Conservation (phyloP, 2,329 filamentous ascomycete genomes). For the Xylaria multiplex region DNA sequence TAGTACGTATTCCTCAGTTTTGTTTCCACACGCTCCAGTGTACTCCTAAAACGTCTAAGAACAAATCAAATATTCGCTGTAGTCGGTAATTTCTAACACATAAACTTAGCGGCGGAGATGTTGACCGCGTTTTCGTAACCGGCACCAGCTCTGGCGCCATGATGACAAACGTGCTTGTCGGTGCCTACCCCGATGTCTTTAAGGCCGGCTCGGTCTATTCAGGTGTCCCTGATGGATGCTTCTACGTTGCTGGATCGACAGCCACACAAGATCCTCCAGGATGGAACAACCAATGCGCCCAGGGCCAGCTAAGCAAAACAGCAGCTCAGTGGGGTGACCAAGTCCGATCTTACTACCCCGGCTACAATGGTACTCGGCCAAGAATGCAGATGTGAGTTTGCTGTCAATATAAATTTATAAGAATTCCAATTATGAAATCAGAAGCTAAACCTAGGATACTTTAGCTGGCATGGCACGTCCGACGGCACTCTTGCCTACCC, state of each 20-base stretch:
- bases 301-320: conserved; percentile 58
- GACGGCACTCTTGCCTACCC: conserved; percentile 53
- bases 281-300: conserved; percentile 66
- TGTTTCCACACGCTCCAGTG: neutral
- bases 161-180: conserved; percentile 54
- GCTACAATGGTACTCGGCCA: conserved; percentile 57
- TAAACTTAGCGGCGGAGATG: conserved; percentile 43
- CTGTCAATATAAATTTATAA: neutral
- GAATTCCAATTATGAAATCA: neutral
- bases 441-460: conserved; percentile 13
- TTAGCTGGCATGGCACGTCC: conserved; percentile 57
- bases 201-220: conserved; percentile 57
- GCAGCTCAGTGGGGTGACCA: conserved; percentile 55
- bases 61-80: neutral
- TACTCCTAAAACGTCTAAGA: neutral
- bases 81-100: neutral
- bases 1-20: conserved; percentile 37
- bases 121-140: conserved; percentile 43
- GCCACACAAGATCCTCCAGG: conserved; percentile 52
- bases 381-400: conserved; percentile 52
- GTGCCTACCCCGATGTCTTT: conserved; percentile 61
- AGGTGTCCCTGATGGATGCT: conserved; percentile 56
- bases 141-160: conserved; percentile 50
- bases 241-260: conserved; percentile 49
- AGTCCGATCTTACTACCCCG: conserved; percentile 60